Base-by-base conservation (phyloP, 2,329 filamentous ascomycete genomes). In the Colletotrichum gloeosporioides region DNA sequence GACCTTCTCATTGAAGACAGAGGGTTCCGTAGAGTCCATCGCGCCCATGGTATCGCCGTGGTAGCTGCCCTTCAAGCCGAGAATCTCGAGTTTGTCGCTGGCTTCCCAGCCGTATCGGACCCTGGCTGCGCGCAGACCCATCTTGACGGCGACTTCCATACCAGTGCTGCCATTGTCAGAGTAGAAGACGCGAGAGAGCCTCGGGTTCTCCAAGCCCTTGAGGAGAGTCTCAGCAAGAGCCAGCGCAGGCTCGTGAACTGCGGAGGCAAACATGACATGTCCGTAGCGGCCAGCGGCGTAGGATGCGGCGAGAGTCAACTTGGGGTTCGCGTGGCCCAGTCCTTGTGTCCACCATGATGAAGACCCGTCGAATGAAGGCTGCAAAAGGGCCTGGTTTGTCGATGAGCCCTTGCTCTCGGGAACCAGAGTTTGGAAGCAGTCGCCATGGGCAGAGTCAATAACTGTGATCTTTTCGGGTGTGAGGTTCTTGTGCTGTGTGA, bases 301-400 rank as follows among this genome's bases (percentile, higher is more conserved):
- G 0, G 95, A 94, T 3, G 95, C 95, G 1, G 94, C 92, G 3
- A 97, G 89, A 0, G 94, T 91, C 1, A 98, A 87, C 0, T 89
- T 86, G 0, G 95, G 91, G 79, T 95, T 96, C 8, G 93, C 94
- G 78, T 98, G 95, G 2, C 95, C 95, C 0, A 98, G 89, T 3
- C 95, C 95, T 84, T 98, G 95, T 0, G 95, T 98, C 95, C 95
- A 98, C 95, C 95, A 98, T 0, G 95, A 96, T 1, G 95, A 95
- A 1, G 95, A 97, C 4, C 93, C 95, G 79, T 98, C 95, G 71
- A 97, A 96, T 0, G 94, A 93, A 1, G 94, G 90, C 62, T 88
- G 89, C 0, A 95, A 84, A 5, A 92, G 81, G 8, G 85, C 79
- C 7, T 80, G 49, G 3, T 65, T 31, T 12, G 29, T 2, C 18